Conservation (phyloP, 2,329 filamentous ascomycete species). For the Alternaria gansuensis region DNA sequence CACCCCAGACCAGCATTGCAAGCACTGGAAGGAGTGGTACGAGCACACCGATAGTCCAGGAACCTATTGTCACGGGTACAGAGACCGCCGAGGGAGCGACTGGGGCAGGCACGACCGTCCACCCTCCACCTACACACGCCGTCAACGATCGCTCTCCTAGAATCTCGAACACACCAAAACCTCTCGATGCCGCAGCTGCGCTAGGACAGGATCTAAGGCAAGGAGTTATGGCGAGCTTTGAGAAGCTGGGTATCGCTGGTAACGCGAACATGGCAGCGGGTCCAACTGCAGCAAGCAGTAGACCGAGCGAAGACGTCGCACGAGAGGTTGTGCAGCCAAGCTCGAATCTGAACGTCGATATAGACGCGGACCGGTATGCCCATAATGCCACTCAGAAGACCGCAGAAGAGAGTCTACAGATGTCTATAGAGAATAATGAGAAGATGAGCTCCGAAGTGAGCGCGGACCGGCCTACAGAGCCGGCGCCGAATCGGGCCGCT, state of each 20-base stretch:
- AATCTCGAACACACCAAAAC: slow-evolving; percentile 23
- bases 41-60: slow-evolving; percentile 40
- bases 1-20: slow-evolving; percentile 41
- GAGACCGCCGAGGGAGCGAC: slow-evolving; percentile 47
- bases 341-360: slow-evolving; percentile 12
- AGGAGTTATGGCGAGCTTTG: slow-evolving; percentile 45
- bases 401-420: background rate
- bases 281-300: slow-evolving; percentile 23
- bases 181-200: slow-evolving; percentile 40
- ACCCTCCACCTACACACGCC: slow-evolving; percentile 39
- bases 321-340: slow-evolving; percentile 23
- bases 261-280: slow-evolving; percentile 29
- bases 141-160: slow-evolving; percentile 25
- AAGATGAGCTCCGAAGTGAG: background rate
- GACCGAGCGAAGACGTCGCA: slow-evolving; percentile 25
- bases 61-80: slow-evolving; percentile 47
- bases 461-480: background rate
- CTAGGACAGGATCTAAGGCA: slow-evolving; percentile 43
- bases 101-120: slow-evolving; percentile 41
- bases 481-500: background rate
- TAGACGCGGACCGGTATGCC: background rate
- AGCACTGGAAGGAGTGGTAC: slow-evolving; percentile 39
- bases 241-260: slow-evolving; percentile 39
- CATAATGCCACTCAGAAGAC: background rate
- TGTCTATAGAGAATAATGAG: background rate